phyloP scores from a whole-genome alignment of 805 yeast genomes.

The Sporopachydermia quercuum region DNA sequence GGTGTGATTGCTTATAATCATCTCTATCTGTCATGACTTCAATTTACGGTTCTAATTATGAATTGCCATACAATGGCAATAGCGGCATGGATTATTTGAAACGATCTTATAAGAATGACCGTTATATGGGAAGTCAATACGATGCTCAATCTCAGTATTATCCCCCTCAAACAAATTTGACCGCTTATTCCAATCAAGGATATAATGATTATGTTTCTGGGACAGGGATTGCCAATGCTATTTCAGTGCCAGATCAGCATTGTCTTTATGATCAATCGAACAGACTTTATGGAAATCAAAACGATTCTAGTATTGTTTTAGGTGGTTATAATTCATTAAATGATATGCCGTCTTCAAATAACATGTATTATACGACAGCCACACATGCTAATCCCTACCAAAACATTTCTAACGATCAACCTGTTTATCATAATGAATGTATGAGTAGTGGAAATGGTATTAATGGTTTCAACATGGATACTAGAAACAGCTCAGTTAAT shows the following conservation, averaged over 20 bases:
- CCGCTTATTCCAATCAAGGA: too few relatives aligned
- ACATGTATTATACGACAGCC: neutral
- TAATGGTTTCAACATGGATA: neutral
- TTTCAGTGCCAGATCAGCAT: too few relatives aligned
- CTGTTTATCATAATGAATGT: too few relatives aligned
- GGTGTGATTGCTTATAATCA: too few relatives aligned
- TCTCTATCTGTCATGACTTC: too few relatives aligned
- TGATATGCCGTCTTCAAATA: neutral
- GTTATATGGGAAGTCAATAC: neutral
- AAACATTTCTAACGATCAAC: neutral
- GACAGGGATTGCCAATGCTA: too few relatives aligned
- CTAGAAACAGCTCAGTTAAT: neutral
- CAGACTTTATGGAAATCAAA: neutral
- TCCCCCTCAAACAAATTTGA: neutral
- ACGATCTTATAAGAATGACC: neutral
- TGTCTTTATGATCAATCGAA: too few relatives aligned
- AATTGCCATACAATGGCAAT: neutral
- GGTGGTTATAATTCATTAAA: neutral
- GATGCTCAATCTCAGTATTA: neutral
- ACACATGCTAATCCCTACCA: neutral
- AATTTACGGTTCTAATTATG: neutral
- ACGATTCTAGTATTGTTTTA: too few relatives aligned
- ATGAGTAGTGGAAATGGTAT: neutral
- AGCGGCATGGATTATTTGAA: neutral
- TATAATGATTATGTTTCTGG: neutral